These are phyloP conservation scores for Didymella pomorum DNA, from an alignment of 2,329 filamentous ascomycete species.

Conservation along the genomic window DNA sequence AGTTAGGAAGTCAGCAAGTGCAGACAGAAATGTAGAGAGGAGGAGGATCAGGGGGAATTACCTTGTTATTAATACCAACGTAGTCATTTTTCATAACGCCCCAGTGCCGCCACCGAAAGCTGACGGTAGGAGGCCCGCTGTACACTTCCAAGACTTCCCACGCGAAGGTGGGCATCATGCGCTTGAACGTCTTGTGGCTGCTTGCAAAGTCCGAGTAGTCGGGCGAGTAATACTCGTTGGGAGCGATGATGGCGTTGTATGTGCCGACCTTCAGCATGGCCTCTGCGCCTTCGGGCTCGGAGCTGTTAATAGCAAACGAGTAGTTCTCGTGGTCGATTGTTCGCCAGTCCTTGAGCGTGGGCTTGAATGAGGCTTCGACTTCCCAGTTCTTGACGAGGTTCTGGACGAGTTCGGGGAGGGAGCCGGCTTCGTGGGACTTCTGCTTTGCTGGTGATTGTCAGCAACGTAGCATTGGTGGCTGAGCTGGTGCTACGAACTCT, in stretches of 20 bases:
- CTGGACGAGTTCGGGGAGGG: conserved; percentile 68
- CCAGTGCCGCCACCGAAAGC: conserved; percentile 74
- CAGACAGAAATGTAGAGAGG: too few species aligned
- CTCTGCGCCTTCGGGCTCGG: conserved; percentile 63
- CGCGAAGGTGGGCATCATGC: conserved; percentile 76
- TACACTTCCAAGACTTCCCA: conserved; percentile 76
- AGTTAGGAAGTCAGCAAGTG: too few species aligned
- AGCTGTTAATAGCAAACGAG: conserved; percentile 70
- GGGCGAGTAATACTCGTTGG: conserved; percentile 71
- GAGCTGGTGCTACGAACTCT: conserved; percentile 57
- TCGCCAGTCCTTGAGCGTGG: conserved; percentile 67
- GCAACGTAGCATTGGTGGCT: conserved; percentile 4
- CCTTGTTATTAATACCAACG: conserved; percentile 66
- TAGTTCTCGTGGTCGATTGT: conserved; percentile 69
- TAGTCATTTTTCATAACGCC: conserved; percentile 73
- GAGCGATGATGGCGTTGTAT: conserved; percentile 71
- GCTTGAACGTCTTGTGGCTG: conserved; percentile 75
- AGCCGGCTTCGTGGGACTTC: conserved; percentile 63
- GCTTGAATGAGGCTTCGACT: conserved; percentile 74
- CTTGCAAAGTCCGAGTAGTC: conserved; percentile 67
- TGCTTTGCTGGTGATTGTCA: conserved; percentile 59
- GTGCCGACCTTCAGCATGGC: conserved; percentile 74
- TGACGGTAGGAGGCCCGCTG: conserved; percentile 67
- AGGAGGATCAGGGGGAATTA: too few species aligned
- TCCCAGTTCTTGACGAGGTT: conserved; percentile 79